Base-by-base conservation (phyloP, 139 green algal species). In the Deuterostichococcus epilithicus region DNA sequence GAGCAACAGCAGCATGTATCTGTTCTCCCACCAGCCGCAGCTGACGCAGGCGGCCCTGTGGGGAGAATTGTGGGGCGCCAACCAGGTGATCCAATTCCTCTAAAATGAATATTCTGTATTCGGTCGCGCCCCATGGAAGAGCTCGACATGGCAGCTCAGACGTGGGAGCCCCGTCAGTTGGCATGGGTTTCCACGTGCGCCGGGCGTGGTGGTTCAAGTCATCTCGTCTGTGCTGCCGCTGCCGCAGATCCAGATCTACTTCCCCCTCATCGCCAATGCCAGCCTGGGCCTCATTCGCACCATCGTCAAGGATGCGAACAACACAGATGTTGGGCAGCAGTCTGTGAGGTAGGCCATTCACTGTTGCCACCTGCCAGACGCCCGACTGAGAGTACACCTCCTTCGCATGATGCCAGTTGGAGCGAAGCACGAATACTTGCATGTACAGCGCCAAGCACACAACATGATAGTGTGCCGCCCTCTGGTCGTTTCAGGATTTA, bases 281-380 rank as follows among this genome's bases (percentile, higher is more conserved):
- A 73, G 81, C 18, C 76, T 74, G 37, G 89, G 88, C 28, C 22
- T 90, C 1, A 70, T 85, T 32, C 75, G 89, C 8, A 72, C 76
- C 5, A 67, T 86, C 25, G 85, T 90, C 23, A 86, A 90, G 34
- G 89, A 90, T 76, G 74, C 45, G 37, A 78, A 78, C 32, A 88
- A 93, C 67, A 10, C 20, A 4, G 70, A 83, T 70, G 32, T 25
- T 28, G 52, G 52, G 52, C 10, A 23, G 52, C 18, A 23, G 8
- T 63, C 52, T 20, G 52, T 63, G 18, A 63, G 10, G 52, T 63
- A 20, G 18, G 13, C 13, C 8, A 8, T 52, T 8, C 42, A 52
- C 8, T 52, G n/a, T n/a, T n/a, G n/a, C n/a, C n/a, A n/a, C n/a
- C n/a, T n/a, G n/a, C n/a, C n/a, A n/a, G n/a, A n/a, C n/a, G n/a